Evolutionary conservation across 140 eudicot genomes (phyloP), one percentile per base, ranked within the genome.

Genomic region (Senecio squalidus): DNA sequence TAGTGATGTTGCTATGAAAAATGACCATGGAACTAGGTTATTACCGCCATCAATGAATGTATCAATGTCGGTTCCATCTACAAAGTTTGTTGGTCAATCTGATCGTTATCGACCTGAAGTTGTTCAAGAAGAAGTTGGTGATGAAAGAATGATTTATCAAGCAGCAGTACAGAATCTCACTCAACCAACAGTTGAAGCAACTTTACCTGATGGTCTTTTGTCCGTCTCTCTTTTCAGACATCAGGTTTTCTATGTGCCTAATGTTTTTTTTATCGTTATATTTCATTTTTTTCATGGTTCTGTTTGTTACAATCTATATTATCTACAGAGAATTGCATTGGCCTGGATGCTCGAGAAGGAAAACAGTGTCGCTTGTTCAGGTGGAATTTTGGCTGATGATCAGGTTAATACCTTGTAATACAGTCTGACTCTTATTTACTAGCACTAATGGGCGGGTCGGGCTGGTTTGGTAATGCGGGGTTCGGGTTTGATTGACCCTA

Each of bases 331-430:
- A 83, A 86, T 86, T 66, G 97, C 97, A 13, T 75, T 90, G 76
- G 80, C 80, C 2, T 90, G 97, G 97, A 82, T 90, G 97, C 76
- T 78, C 52, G 67, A 78, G 43, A 85, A 85, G 76, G 97, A 90
- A 81, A 60, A 28, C 26, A 79, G 85, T 62, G 50, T 60, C 6
- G 74, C 72, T 48, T 90, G 95, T 67, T 66, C 75, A 46, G 97
- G 97, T 72, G 95, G 97, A 52, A 78, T 90, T 69, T 80, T 90
- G 55, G 97, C 97, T 53, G 97, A 90, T 72, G 97, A 86, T 38
- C 97, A 90, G 95, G 97, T 60, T 2, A n/a, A n/a, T n/a, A n/a
- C n/a, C 6, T 57, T 22, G 20, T 34, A 8, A 34, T 16, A 48
- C 63, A 20, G 10, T 77, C n/a, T n/a, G n/a, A n/a, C n/a, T n/a